Conservation (phyloP, 345 rosid genomes). For the Crucihimalaya himalaica region DNA sequence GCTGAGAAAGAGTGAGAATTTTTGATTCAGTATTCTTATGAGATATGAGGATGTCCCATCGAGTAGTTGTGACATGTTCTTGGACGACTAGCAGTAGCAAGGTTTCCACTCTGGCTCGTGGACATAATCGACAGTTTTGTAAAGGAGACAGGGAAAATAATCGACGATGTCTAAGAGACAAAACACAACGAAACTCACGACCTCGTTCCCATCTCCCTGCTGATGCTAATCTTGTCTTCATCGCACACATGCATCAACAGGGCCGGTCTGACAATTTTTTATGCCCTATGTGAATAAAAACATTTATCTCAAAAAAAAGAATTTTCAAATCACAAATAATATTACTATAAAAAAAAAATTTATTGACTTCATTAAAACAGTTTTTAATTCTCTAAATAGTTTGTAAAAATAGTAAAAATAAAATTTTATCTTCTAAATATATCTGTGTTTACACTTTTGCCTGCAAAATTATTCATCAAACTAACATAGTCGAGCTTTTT, state of each 20-base stretch:
- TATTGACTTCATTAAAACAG: no score
- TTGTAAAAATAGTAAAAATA: no score
- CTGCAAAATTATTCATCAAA: no score
- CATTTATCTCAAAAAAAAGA: no score
- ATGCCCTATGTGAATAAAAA: no score
- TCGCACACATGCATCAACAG: neutral
- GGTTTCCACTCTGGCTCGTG: conserved; percentile 82
- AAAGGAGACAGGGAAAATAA: conserved; percentile 54
- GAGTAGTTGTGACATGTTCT: conserved; percentile 47
- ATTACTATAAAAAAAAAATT: no score
- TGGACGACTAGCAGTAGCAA: conserved; percentile 68
- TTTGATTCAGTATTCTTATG: conserved; percentile 29
- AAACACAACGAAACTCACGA: conserved; percentile 75
- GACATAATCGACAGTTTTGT: conserved; percentile 71
- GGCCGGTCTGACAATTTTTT: no score
- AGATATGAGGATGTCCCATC: conserved; percentile 11
- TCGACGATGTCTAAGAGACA: conserved; percentile 78
- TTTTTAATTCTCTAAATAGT: no score
- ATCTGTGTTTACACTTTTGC: no score
- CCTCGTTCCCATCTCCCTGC: conserved; percentile 47
- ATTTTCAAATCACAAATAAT: no score
- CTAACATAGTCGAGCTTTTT: no score
- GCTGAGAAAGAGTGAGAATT: conserved; percentile 28
- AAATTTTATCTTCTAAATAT: no score
- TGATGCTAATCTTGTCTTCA: conserved; percentile 38